phyloP scores from a whole-genome alignment of 2,329 filamentous ascomycete genomes.

The Erysiphe neolycopersici region DNA sequence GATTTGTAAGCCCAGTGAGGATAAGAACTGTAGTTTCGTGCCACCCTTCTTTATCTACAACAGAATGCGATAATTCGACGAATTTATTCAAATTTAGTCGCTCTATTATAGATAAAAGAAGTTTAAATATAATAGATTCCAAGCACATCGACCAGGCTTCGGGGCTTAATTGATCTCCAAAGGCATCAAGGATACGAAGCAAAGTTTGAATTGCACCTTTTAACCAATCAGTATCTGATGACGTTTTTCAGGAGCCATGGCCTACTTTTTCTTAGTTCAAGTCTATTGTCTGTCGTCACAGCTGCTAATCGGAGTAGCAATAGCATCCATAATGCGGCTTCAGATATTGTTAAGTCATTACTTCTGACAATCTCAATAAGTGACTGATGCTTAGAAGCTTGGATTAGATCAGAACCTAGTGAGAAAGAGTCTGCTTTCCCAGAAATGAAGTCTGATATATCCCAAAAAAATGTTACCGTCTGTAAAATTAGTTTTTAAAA shows the following conservation, averaged over 20 bases:
- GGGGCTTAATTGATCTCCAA: slow-evolving; percentile 52
- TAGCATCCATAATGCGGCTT: slow-evolving; percentile 54
- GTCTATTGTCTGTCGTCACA: slow-evolving; percentile 41
- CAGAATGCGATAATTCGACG: slow-evolving; percentile 13
- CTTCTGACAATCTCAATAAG: slow-evolving; percentile 31
- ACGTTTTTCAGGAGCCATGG: neutral
- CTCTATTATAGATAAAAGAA: slow-evolving; percentile 42
- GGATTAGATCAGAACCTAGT: slow-evolving; percentile 28
- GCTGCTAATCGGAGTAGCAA: slow-evolving; percentile 43
- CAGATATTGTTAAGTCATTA: slow-evolving; percentile 30
- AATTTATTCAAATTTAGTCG: slow-evolving; percentile 20
- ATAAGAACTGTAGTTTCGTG: slow-evolving; percentile 50
- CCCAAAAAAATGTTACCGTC: slow-evolving; percentile 92
- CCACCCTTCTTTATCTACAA: slow-evolving; percentile 30
- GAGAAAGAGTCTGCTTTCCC: slow-evolving; percentile 28
- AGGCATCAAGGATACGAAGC: slow-evolving; percentile 74
- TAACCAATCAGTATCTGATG: neutral
- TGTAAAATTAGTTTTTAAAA: slow-evolving; percentile 14
- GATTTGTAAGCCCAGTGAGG: slow-evolving; percentile 41
- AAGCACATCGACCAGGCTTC: slow-evolving; percentile 68
- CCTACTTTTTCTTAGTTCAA: slow-evolving; percentile 53
- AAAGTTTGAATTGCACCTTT: slow-evolving; percentile 62
- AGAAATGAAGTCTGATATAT: slow-evolving; percentile 66
- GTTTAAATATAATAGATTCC: slow-evolving; percentile 51
- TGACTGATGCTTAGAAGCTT: slow-evolving; percentile 26